Evolutionary conservation across 129 eudicot genomes (phyloP), one percentile per base, ranked within the genome.

Genomic region (Oenanthe sinensis): DNA sequence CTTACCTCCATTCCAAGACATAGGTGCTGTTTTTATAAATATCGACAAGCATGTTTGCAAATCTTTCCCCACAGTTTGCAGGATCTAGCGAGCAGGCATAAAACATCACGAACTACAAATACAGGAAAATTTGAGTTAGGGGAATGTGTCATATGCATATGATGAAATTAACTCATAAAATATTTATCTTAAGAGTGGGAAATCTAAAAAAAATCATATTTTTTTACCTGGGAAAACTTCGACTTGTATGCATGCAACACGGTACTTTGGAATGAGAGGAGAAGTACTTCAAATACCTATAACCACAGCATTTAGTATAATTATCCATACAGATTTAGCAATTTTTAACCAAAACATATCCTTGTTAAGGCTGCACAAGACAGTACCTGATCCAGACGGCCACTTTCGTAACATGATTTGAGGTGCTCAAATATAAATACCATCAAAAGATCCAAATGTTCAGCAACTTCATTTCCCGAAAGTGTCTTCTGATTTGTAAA

Each of bases 1-100:
- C 49, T 77, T 81, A 95, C 98, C 98, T 92, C 91, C 91, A 88
- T 63, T 80, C 84, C 67, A 68, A 85, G 40, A 93, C 85, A 81
- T 67, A 85, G 75, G 49, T 10, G 16, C 85, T 72, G 86, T 80
- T 81, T 71, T 17, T 58, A 78, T 84, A 94, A 40, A 91, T 85
- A 77, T 90, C 83, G 46, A 88, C 75, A 82, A 95, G 98, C 68
- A 55, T 76, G 26, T 49, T 75, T 39, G 88, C 96, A 80, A 95
- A 95, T 63, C 65, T 85, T 55, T 55, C 62, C 74, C 97, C 98
- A 82, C 97, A 95, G 74, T 84, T 77, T 77, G 82, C 92, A 49
- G 97, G 98, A 84, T 91, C 97, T 79, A 95, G 84, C 5, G 98
- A 91, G 82, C 98, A 91, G 73, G 94, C 97, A 78, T 95, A 95